Evolutionary conservation across 2,329 filamentous ascomycete species (phyloP), one percentile per base, ranked within the genome.

Genomic region (Thermomyces lanuginosus): DNA sequence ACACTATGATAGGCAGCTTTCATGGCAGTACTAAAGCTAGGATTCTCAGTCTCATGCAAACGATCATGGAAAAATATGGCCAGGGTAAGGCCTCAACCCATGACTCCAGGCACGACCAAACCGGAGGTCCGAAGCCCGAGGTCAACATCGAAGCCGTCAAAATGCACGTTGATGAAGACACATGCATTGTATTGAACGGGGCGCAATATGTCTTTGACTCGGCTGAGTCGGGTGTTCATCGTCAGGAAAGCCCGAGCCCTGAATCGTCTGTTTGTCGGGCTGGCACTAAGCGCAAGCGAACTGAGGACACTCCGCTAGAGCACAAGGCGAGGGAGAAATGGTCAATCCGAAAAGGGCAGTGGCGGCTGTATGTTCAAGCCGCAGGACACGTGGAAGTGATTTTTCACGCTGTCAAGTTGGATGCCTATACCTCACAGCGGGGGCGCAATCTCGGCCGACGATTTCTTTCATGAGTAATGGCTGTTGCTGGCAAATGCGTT

Each of bases 331-430:
- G n/a, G n/a, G n/a, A n/a, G n/a, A 44, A 44, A 33, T 82, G 76
- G 76, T 58, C 71, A 19, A 60, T 84, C 11, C 63, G 58, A 31
- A 75, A 61, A 9, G 76, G 75, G 1, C 76, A 80, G 48, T 84
- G 77, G 76, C 61, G 76, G 32, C 45, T 83, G 37, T 63, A 68
- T 21, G 69, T 91, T 15, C 72, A 76, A 43, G 16, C 59, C 57
- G 19, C 58, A 60, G 2, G 24, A 10, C 31, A 27, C n/a, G 16
- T 30, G 10, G 76, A 86, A 52, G 76, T 80, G 32, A 63, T 81
- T 12, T 62, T 92, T 26, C 63, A 77, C 9, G 78, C 72, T 1
- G 77, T 84, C 17, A 82, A 79, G 49, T 46, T 92, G 14, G 77
- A 91, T 38, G 76, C 74, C 0, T 66, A 72, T 39, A 75, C 64